Percentiles rank a stretch among this genome's conserved stretches.
phyloP scores from a whole-genome alignment of 2,329 filamentous ascomycete species.

The Pseudopyricularia javanii region DNA sequence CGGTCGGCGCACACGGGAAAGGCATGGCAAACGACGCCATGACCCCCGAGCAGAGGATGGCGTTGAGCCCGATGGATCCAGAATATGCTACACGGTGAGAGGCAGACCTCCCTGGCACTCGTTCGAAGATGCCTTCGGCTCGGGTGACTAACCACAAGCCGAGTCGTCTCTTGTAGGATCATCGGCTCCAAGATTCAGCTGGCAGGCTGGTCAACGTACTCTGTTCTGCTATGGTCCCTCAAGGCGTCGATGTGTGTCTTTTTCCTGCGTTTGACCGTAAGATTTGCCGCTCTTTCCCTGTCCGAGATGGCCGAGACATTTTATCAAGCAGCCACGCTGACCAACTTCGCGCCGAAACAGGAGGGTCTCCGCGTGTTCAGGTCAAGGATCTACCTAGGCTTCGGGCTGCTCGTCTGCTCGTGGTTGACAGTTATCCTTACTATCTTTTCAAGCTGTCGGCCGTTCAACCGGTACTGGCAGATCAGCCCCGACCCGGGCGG shows the following conservation, averaged over 20 bases:
- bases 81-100: not conserved
- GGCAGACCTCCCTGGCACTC: not conserved
- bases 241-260: constrained; percentile 24
- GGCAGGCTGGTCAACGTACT: constrained; percentile 41
- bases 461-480: constrained; percentile 25
- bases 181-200: constrained; percentile 39
- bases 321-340: not conserved
- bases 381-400: constrained; percentile 18
- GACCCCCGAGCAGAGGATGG: constrained; percentile 32
- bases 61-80: constrained; percentile 22
- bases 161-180: no score
- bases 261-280: constrained; percentile 17
- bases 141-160: not conserved
- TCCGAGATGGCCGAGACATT: not conserved
- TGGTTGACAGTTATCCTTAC: constrained; percentile 20
- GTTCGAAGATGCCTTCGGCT: no score
- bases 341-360: not conserved
- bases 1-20: constrained; percentile 30
- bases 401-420: constrained; percentile 17
- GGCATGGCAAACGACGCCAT: constrained; percentile 43
- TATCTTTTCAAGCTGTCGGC: constrained; percentile 21
- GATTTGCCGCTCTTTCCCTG: not conserved
- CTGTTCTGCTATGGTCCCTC: constrained; percentile 35
- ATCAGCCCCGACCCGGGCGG: constrained; percentile 28
- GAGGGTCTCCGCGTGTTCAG: constrained; percentile 12